Conservation (phyloP, 768 basidiomycete genomes). For the Postia placenta region DNA sequence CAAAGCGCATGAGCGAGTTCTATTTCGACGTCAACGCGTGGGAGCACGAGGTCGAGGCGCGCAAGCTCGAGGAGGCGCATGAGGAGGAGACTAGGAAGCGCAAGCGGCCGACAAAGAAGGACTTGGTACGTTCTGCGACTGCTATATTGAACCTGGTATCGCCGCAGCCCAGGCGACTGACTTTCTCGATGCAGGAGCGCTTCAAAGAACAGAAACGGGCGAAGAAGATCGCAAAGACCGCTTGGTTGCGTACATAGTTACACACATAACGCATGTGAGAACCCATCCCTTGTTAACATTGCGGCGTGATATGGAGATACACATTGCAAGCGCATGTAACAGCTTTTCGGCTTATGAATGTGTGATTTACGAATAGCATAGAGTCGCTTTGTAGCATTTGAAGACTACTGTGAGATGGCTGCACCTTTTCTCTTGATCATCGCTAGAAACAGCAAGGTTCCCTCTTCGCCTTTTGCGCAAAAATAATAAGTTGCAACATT, state of each 20-base stretch:
- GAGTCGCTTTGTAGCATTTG: too few relatives aligned
- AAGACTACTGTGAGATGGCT: too few relatives aligned
- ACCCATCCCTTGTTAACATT: background rate
- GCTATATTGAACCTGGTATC: too few relatives aligned
- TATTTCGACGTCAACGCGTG: slow-evolving; percentile 83
- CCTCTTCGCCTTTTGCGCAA: too few relatives aligned
- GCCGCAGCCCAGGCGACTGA: slow-evolving; percentile 9
- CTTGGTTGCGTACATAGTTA: slow-evolving; percentile 76
- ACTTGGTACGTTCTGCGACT: slow-evolving; percentile 50
- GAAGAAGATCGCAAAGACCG: slow-evolving; percentile 86
- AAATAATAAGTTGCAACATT: too few relatives aligned
- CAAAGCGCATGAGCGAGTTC: slow-evolving; percentile 81
- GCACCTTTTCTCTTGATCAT: too few relatives aligned
- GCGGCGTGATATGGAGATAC: background rate
- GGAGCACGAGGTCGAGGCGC: slow-evolving; percentile 61
- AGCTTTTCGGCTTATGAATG: too few relatives aligned
- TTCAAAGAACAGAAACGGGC: slow-evolving; percentile 76
- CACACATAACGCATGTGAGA: too few relatives aligned
- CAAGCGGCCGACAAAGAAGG: slow-evolving; percentile 76
- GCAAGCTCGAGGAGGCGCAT: slow-evolving; percentile 33
- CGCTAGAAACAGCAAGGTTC: too few relatives aligned
- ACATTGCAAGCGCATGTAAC: too few relatives aligned
- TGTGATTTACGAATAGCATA: background rate
- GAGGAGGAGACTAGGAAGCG: slow-evolving; percentile 63
- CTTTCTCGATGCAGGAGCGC: slow-evolving; percentile 48